Conservation (phyloP, 1,139 yeast genomes). For the Magnusiomyces clavatus region DNA sequence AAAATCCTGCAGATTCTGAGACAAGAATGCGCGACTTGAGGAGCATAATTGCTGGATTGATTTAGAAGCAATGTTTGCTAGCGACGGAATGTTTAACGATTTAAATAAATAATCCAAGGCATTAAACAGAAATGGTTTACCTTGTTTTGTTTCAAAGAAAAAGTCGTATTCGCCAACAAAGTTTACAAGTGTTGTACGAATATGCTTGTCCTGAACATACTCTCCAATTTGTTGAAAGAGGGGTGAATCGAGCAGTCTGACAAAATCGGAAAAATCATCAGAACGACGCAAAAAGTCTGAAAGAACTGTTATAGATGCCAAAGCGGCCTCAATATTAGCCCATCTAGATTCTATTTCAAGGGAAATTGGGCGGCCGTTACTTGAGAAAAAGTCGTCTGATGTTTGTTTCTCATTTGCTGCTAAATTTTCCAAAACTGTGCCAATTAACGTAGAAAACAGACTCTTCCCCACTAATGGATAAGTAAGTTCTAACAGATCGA, state of each 20-base stretch:
- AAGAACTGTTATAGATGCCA: conserved; percentile 51
- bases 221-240: conserved; percentile 27
- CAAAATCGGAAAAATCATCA: conserved; percentile 4
- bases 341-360: conserved; percentile 22
- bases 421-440: conserved; percentile 33
- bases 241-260: conserved; percentile 18
- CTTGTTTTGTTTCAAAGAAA: conserved; percentile 28
- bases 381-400: neutral
- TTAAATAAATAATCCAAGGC: conserved; percentile 31
- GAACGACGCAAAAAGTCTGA: conserved; percentile 30
- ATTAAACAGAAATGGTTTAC: conserved; percentile 24
- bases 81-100: conserved; percentile 23
- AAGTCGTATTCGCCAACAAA: conserved; percentile 31
- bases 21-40: conserved; percentile 27
- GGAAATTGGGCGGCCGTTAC: neutral
- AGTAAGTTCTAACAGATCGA: conserved; percentile 64
- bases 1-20: conserved; percentile 26
- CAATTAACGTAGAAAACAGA: conserved; percentile 45
- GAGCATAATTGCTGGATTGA: conserved; percentile 34
- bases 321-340: conserved; percentile 57
- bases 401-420: neutral
- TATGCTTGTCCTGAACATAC: conserved; percentile 17
- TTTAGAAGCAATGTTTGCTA: conserved; percentile 32
- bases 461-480: conserved; percentile 57
- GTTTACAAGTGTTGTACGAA: conserved; percentile 31